Evolutionary conservation across 768 basidiomycete genomes (phyloP), one percentile per base, ranked within the genome.

Genomic region (Candolleomyces eurysporus): DNA sequence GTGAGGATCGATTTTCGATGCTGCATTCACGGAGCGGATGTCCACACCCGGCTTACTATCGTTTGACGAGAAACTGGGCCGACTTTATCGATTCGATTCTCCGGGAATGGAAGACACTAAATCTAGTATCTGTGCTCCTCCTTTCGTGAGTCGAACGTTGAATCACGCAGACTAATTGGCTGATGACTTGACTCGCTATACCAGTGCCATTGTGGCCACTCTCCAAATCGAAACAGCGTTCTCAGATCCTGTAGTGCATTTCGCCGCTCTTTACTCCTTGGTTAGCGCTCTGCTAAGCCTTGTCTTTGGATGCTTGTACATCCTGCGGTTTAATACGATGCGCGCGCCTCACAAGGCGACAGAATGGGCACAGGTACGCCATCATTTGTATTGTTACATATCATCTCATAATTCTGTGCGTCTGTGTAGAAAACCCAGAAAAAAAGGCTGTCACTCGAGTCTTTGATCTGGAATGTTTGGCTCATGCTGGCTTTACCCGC

Each of bases 401-500:
- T 26, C 26, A 26, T 26, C 26, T 26, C 26, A 26, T 26, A 26
- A 26, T 26, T 26, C 26, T 26, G n/a, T n/a, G n/a, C n/a, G n/a
- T n/a, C n/a, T n/a, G 26, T 26, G 13, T 57, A 87, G 84, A 87
- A 89, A 66, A 82, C 85, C 3, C 79, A 82, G 51, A 72, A 71
- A 45, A 26, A 26, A 26, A 4, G 26, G 63, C 62, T 4, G 64
- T 62, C 13, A 66, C 71, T 0, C 56, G 53, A 0, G 69, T 75
- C 32, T 74, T 67, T 26, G 26, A 26, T 26, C 62, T 79, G 88
- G 88, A 90, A 90, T 62, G 84, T 89, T 16, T 89, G 88, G 87
- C 81, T 89, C 1, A 63, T 89, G n/a, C 76, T 89, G 26, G 83
- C 87, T 0, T 79, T 86, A 75, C 88, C 88, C 0, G 83, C 80